Evolutionary conservation across 768 basidiomycete species (phyloP).

Genomic region (Mycena belliarum): DNA sequence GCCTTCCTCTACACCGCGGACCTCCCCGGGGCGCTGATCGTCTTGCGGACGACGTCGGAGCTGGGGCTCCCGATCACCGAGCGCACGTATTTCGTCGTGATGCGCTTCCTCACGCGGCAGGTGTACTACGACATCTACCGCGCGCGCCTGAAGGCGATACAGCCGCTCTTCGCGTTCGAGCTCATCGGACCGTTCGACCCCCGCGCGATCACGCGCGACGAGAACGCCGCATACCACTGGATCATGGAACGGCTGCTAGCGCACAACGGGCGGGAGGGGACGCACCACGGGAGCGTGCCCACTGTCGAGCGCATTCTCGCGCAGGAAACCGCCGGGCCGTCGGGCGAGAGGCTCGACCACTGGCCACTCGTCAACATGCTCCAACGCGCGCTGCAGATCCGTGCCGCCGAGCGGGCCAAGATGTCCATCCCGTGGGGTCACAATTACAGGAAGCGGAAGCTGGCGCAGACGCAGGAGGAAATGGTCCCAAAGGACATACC

Average conservation of each 20-base stretch:
- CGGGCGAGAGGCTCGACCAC: background rate
- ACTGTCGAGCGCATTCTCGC: constrained; percentile 7
- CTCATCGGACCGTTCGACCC: constrained; percentile 9
- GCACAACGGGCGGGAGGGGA: background rate
- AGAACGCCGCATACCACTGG: constrained; percentile 3
- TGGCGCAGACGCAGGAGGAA: background rate
- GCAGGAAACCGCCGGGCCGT: background rate
- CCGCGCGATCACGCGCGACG: background rate
- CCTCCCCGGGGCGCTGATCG: constrained; percentile 48
- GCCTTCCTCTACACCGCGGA: constrained; percentile 45
- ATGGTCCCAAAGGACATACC: constrained; percentile 8
- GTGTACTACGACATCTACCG: constrained; percentile 15
- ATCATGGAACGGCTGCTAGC: constrained; percentile 9
- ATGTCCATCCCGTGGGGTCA: background rate
- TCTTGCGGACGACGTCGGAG: constrained; percentile 32
- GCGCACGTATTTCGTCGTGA: constrained; percentile 40
- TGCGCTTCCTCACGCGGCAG: constrained; percentile 34
- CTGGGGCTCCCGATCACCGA: constrained; percentile 34
- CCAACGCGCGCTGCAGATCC: background rate
- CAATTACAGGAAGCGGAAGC: background rate
- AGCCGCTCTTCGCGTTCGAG: constrained; percentile 1
- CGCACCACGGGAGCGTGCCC: constrained; percentile 5
- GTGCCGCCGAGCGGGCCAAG: background rate
- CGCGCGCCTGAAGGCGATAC: background rate
- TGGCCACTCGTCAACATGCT: constrained; percentile 14